These are phyloP conservation scores for Cercospora sojina DNA, from an alignment of 2,329 filamentous ascomycete genomes.

Conservation along the genomic window DNA sequence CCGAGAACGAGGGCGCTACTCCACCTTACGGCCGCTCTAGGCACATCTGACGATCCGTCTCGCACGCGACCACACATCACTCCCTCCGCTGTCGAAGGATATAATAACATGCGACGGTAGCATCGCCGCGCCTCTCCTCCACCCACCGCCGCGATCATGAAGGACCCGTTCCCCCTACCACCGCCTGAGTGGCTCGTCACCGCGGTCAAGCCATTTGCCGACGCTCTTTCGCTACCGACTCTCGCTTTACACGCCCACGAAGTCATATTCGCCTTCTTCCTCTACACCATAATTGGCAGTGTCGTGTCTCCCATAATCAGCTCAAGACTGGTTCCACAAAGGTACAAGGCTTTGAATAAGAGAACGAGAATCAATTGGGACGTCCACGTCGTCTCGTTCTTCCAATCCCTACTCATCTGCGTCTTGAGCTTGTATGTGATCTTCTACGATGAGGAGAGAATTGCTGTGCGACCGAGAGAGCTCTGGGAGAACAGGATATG, in stretches of 20 bases:
- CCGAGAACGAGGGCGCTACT: slow-evolving; percentile 4
- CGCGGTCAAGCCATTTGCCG: slow-evolving; percentile 63
- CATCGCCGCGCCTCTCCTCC: not conserved
- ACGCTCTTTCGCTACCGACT: slow-evolving; percentile 60
- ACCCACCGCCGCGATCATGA: slow-evolving; percentile 54
- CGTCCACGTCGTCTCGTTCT: slow-evolving; percentile 79
- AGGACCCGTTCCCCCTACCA: slow-evolving; percentile 66
- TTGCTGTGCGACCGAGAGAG: slow-evolving; percentile 50
- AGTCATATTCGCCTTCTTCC: slow-evolving; percentile 61
- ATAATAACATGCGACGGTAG: slow-evolving; percentile 22
- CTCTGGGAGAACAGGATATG: slow-evolving; percentile 64
- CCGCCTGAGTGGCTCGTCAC: slow-evolving; percentile 57
- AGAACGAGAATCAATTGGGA: slow-evolving; percentile 77
- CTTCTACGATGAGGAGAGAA: slow-evolving; percentile 65
- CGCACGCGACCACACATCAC: slow-evolving; percentile 9
- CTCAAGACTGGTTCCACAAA: slow-evolving; percentile 58
- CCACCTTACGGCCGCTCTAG: not conserved
- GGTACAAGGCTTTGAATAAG: slow-evolving; percentile 62
- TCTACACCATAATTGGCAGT: slow-evolving; percentile 68
- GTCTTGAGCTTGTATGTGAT: slow-evolving; percentile 72
- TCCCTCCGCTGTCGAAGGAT: not conserved
- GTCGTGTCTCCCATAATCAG: slow-evolving; percentile 68
- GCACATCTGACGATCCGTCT: slow-evolving; percentile 10
- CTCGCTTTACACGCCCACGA: slow-evolving; percentile 78
- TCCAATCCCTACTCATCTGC: slow-evolving; percentile 74